Evolutionary conservation across 2,329 filamentous ascomycete species (phyloP).

Genomic region (Ophiostoma sp.): DNA sequence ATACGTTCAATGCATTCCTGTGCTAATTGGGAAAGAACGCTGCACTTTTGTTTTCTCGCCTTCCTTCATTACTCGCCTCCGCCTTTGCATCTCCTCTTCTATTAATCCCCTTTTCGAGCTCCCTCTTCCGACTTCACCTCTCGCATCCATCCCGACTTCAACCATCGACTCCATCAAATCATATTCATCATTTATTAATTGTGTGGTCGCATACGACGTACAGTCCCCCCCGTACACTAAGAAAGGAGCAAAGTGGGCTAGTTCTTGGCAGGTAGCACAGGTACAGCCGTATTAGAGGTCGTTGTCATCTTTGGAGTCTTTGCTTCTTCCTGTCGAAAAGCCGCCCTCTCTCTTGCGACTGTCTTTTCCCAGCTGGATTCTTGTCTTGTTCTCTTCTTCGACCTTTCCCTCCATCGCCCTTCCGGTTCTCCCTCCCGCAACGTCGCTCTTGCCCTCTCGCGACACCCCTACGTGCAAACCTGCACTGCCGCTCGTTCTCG

Average conservation of each 20-base stretch:
- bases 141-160: background rate
- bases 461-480: background rate
- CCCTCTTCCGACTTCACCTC: background rate
- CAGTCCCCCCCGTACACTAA: background rate
- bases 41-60: conserved; percentile 2
- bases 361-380: background rate
- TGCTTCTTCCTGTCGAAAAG: background rate
- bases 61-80: background rate
- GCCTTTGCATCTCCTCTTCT: background rate
- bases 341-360: background rate
- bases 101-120: background rate
- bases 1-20: background rate
- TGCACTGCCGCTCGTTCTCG: conserved; percentile 9
- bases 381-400: background rate
- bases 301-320: background rate
- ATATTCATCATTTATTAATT: background rate
- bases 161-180: background rate
- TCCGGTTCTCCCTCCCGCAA: too few relatives aligned
- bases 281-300: background rate
- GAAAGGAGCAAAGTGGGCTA: conserved; percentile 13
- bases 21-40: conserved; percentile 2
- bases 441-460: background rate
- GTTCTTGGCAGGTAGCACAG: background rate
- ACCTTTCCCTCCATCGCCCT: background rate
- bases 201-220: background rate